Evolutionary conservation across 2,329 filamentous ascomycete genomes (phyloP).

Genomic region (Metarhizium robertsii): DNA sequence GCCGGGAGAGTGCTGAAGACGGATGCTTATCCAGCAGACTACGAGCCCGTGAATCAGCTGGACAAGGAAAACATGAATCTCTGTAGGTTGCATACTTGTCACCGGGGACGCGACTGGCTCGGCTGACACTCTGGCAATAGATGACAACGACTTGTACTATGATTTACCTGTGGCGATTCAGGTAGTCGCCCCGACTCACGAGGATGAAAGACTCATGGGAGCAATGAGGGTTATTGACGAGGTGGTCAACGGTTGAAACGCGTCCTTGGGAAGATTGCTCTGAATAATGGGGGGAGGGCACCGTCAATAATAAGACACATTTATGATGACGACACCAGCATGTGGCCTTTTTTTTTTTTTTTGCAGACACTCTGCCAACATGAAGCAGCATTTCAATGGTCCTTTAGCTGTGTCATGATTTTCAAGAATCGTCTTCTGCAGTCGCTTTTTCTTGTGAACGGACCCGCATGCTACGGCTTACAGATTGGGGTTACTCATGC

Average conservation of each 20-base stretch:
- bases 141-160: conserved; percentile 8
- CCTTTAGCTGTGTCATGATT: too few relatives aligned
- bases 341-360: too few relatives aligned
- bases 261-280: background rate
- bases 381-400: too few relatives aligned
- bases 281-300: background rate
- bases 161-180: conserved; percentile 12
- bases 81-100: conserved; percentile 5
- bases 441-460: too few relatives aligned
- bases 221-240: conserved; percentile 10
- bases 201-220: conserved; percentile 11
- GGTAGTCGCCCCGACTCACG: conserved; percentile 9
- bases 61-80: conserved; percentile 10
- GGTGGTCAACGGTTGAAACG: background rate
- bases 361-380: too few relatives aligned
- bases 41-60: conserved; percentile 8
- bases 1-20: conserved; percentile 6
- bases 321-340: background rate
- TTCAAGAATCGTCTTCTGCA: too few relatives aligned
- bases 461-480: too few relatives aligned
- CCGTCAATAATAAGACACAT: background rate
- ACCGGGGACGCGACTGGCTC: background rate
- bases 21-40: conserved; percentile 9
- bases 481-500: too few relatives aligned
- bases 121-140: background rate